Conservation (phyloP, 192 early-diverging fungal genomes). For the Blastocladiella britannica region DNA sequence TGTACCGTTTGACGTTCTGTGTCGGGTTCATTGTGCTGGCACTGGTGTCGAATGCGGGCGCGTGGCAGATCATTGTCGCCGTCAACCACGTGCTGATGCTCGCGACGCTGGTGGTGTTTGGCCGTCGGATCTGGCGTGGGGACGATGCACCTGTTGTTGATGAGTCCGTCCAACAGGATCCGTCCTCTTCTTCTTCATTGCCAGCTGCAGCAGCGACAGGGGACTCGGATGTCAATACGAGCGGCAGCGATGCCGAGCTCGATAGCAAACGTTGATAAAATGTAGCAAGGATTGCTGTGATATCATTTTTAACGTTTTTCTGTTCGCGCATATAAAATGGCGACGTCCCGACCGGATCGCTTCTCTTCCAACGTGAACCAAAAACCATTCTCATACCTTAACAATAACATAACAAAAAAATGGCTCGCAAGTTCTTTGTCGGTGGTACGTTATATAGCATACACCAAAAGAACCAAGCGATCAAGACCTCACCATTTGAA, state of each 20-base stretch:
- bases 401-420: too few species aligned
- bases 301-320: slow-evolving; percentile 6
- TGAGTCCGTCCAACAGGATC: too few species aligned
- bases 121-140: too few species aligned
- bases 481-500: neutral
- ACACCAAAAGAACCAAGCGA: slow-evolving; percentile 1
- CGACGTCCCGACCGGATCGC: neutral
- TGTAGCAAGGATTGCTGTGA: slow-evolving; percentile 12
- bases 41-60: neutral
- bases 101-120: neutral
- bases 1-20: neutral
- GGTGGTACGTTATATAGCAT: slow-evolving; percentile 20
- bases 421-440: slow-evolving; percentile 70
- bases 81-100: neutral
- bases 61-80: neutral
- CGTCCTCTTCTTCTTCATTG: slow-evolving; percentile 4
- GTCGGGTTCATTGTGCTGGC: neutral
- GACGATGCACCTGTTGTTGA: too few species aligned
- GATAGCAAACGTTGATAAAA: slow-evolving; percentile 5
- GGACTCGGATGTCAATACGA: neutral
- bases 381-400: too few species aligned
- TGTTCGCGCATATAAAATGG: slow-evolving; percentile 1
- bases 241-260: neutral
- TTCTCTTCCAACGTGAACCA: slow-evolving; percentile 6
- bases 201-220: neutral